A percentile compares a stretch with the other conserved stretches of the same genome.
phyloP scores from a whole-genome alignment of 2,329 filamentous ascomycete genomes.

The Cladosporium sp. region DNA sequence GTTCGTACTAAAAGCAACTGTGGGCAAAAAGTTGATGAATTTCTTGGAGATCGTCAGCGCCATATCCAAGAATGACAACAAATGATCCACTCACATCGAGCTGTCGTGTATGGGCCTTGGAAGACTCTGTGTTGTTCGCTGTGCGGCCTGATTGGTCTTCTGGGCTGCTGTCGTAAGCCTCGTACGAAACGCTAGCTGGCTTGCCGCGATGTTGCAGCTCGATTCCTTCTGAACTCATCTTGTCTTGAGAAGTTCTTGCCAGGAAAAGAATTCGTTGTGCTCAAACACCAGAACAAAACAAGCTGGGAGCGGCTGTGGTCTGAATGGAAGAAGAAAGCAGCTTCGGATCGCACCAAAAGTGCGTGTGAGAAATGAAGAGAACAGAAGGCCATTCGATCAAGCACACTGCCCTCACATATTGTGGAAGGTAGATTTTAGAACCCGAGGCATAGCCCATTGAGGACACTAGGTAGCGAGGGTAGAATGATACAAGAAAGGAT shows the following conservation, averaged over 20 bases:
- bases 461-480: background rate
- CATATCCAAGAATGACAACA: no score
- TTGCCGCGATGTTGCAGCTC: slow-evolving; percentile 6
- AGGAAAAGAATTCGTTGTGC: background rate
- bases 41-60: background rate
- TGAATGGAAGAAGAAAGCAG: background rate
- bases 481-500: background rate
- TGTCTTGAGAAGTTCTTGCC: background rate
- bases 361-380: background rate
- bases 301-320: background rate
- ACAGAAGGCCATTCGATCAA: background rate
- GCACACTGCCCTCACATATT: background rate
- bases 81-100: background rate
- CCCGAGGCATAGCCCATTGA: background rate
- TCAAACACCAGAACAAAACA: background rate
- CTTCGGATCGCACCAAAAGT: background rate
- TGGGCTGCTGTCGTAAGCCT: background rate
- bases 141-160: background rate
- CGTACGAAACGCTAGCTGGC: background rate
- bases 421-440: background rate
- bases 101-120: background rate
- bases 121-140: background rate
- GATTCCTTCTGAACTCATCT: background rate
- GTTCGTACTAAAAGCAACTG: slow-evolving; percentile 8
- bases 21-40: slow-evolving; percentile 20